A percentile compares a stretch with the other conserved stretches of the same genome.
These are phyloP conservation scores for Cyanophora paradoxa DNA, from an alignment of 78 protist species.

Conservation along the genomic window DNA sequence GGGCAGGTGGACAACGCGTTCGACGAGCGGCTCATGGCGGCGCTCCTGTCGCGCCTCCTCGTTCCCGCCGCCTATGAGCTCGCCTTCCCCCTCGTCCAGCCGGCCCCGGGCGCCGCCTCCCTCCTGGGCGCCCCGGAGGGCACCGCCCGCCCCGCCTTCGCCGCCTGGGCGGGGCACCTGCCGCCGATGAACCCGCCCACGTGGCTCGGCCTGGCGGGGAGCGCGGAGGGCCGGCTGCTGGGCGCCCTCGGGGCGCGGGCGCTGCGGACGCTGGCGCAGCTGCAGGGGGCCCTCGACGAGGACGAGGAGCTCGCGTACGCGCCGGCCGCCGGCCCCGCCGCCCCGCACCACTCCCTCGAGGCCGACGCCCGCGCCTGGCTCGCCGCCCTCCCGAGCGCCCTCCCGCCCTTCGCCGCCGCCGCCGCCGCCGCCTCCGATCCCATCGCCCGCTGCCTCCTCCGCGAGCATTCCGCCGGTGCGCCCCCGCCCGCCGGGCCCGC, in stretches of 20 bases:
- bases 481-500: too few species aligned
- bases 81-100: slow-evolving; percentile 36
- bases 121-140: slow-evolving; percentile 49
- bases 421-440: too few species aligned
- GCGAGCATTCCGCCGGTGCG: not conserved
- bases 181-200: slow-evolving; percentile 67
- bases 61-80: slow-evolving; percentile 24
- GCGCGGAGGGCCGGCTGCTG: slow-evolving; percentile 61
- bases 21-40: slow-evolving; percentile 67
- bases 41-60: slow-evolving; percentile 69
- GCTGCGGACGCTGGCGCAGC: not conserved
- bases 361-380: too few species aligned
- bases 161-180: slow-evolving; percentile 50
- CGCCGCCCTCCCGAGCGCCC: too few species aligned
- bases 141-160: slow-evolving; percentile 28
- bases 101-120: not conserved
- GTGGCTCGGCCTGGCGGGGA: slow-evolving; percentile 81
- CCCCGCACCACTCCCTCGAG: not conserved
- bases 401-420: too few species aligned
- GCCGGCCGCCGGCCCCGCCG: not conserved
- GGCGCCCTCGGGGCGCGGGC: not conserved
- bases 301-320: not conserved
- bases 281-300: not conserved
- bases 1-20: slow-evolving; percentile 90
- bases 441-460: not conserved